Conservation (phyloP, 306 rosid genomes). For the Datisca glomerata region DNA sequence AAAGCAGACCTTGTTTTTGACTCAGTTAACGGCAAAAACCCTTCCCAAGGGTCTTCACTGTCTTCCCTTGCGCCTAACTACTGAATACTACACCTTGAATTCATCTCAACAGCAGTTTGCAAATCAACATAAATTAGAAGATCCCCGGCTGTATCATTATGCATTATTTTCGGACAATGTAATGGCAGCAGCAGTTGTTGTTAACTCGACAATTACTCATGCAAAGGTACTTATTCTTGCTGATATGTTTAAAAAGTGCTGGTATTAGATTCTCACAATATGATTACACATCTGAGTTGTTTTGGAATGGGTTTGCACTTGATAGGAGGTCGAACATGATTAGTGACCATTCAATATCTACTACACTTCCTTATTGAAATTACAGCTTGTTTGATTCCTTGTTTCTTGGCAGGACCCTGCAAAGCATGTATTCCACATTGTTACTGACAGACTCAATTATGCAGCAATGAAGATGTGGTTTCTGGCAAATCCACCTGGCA, state of each 20-base stretch:
- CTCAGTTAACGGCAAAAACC: slow-evolving; percentile 92
- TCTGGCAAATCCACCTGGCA: slow-evolving; percentile 72
- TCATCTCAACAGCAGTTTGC: slow-evolving; percentile 64
- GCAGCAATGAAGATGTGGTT: slow-evolving; percentile 99
- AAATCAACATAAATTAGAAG: slow-evolving; percentile 70
- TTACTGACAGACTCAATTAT: slow-evolving; percentile 83
- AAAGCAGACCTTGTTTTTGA: slow-evolving; percentile 85
- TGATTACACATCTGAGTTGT: too few relatives aligned
- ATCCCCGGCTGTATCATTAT: slow-evolving; percentile 64
- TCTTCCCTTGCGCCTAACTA: slow-evolving; percentile 93
- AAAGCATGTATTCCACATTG: slow-evolving; percentile 87
- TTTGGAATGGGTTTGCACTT: too few relatives aligned
- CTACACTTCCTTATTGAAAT: too few relatives aligned
- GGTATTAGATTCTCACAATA: too few relatives aligned
- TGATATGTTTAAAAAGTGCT: too few relatives aligned
- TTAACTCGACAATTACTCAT: slow-evolving; percentile 66
- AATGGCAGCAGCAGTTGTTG: slow-evolving; percentile 84
- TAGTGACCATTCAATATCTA: too few relatives aligned
- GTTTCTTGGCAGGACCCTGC: slow-evolving; percentile 52
- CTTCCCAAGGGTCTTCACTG: slow-evolving; percentile 97
- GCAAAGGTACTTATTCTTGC: too few relatives aligned
- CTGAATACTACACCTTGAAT: slow-evolving; percentile 69
- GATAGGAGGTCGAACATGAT: too few relatives aligned
- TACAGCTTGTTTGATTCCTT: slow-evolving; percentile 6
- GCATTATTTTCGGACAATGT: slow-evolving; percentile 91